Percentiles rank a stretch among this genome's conserved stretches.
phyloP scores from a whole-genome alignment of 805 yeast species.

The Cyberlindnera euphorbiiphila region DNA sequence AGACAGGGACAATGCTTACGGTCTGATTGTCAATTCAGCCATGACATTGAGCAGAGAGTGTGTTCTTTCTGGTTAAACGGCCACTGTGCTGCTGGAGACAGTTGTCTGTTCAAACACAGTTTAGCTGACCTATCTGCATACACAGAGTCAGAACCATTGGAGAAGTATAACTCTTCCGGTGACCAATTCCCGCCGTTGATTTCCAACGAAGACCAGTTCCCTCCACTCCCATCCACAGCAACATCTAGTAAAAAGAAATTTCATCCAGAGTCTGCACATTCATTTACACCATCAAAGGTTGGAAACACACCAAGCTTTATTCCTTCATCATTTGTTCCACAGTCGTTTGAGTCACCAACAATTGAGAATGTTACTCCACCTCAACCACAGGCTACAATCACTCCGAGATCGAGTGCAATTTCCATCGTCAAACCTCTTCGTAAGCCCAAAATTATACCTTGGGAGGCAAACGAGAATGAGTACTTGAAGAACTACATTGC shows the following conservation, averaged over 20 bases:
- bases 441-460: constrained; percentile 25
- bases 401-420: constrained; percentile 11
- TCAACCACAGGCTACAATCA: neutral
- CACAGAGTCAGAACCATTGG: no score
- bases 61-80: constrained; percentile 47
- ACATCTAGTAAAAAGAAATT: constrained; percentile 5
- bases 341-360: neutral
- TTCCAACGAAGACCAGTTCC: constrained; percentile 2
- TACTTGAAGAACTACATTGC: constrained; percentile 16
- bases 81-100: constrained; percentile 39
- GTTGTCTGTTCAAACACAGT: constrained; percentile 38
- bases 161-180: no score
- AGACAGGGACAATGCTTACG: constrained; percentile 40
- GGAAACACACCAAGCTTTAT: no score
- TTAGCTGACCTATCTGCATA: constrained; percentile 20
- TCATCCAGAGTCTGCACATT: constrained; percentile 3
- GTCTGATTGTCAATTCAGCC: constrained; percentile 43
- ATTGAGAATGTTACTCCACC: no score
- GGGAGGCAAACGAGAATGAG: constrained; percentile 21
- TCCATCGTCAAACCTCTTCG: constrained; percentile 19
- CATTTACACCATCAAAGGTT: constrained; percentile 8
- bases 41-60: constrained; percentile 38
- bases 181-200: constrained; percentile 7
- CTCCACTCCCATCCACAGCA: neutral
- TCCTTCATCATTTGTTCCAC: neutral